A percentile compares a stretch with the other conserved stretches of the same genome.
Conservation (phyloP, 208 protist species). For the Phytomonas sp. region DNA sequence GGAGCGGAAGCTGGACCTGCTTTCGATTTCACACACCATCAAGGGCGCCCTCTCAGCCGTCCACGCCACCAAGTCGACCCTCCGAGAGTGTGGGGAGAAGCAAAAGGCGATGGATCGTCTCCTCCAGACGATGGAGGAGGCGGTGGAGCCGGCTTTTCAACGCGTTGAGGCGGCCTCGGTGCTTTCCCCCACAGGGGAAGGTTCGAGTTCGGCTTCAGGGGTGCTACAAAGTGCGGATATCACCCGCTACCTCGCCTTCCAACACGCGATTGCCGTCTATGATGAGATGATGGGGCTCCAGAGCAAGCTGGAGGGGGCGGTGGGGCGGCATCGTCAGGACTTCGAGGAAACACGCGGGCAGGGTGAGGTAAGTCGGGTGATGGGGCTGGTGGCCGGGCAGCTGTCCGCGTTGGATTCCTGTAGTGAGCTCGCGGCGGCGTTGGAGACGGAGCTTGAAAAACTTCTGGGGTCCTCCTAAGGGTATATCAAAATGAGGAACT, state of each 20-base stretch:
- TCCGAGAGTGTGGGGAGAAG: conserved; percentile 41
- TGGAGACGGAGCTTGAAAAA: conserved; percentile 54
- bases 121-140: conserved; percentile 56
- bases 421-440: conserved; percentile 24
- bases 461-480: conserved; percentile 41
- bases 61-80: conserved; percentile 31
- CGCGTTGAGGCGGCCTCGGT: background rate
- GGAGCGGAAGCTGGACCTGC: conserved; percentile 44
- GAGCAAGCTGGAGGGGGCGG: conserved; percentile 38
- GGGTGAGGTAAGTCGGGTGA: conserved; percentile 39
- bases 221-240: too few species aligned
- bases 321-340: conserved; percentile 53
- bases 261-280: conserved; percentile 16
- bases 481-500: too few species aligned
- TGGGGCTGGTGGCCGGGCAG: conserved; percentile 54
- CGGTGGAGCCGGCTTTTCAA: conserved; percentile 30
- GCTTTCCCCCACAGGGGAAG: too few species aligned
- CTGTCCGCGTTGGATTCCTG: conserved; percentile 51
- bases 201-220: too few species aligned
- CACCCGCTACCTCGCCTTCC: too few species aligned
- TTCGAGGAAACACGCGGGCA: conserved; percentile 23
- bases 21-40: conserved; percentile 30
- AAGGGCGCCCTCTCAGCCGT: conserved; percentile 40
- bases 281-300: conserved; percentile 49
- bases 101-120: conserved; percentile 38